Conservation (phyloP, 192 early-diverging fungal species). For the Chytriomyces sp. region DNA sequence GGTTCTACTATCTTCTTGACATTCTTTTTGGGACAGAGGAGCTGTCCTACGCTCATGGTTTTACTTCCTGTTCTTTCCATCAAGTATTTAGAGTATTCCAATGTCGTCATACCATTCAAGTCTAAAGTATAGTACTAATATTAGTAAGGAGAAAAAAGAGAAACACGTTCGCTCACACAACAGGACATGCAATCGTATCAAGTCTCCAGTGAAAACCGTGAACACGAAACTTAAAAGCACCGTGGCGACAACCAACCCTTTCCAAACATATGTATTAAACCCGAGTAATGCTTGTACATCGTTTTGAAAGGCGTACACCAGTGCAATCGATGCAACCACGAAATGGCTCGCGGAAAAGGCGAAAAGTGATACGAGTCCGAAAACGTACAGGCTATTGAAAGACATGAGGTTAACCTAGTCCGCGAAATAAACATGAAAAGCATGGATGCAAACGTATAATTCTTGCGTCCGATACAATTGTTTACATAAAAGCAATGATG, state of each 20-base stretch:
- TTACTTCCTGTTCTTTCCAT: constrained; percentile 6
- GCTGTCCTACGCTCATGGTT: constrained; percentile 21
- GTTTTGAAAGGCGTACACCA: neutral
- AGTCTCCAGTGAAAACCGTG: constrained; percentile 32
- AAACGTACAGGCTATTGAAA: too few relatives aligned
- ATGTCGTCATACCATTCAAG: constrained; percentile 45
- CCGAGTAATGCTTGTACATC: neutral
- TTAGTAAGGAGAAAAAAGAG: neutral
- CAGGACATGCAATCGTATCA: constrained; percentile 41
- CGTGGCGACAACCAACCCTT: too few relatives aligned
- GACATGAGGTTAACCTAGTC: too few relatives aligned
- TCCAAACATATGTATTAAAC: too few relatives aligned
- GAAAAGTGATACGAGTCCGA: neutral
- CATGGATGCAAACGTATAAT: constrained; percentile 46
- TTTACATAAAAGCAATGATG: constrained; percentile 60
- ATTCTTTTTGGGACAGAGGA: constrained; percentile 18
- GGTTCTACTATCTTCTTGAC: too few relatives aligned
- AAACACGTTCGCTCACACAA: constrained; percentile 32
- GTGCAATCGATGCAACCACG: neutral
- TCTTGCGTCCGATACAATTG: constrained; percentile 50
- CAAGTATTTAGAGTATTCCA: constrained; percentile 42
- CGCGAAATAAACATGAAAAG: too few relatives aligned
- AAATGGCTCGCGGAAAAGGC: constrained; percentile 3
- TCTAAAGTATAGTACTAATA: too few relatives aligned
- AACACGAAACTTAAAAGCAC: constrained; percentile 18